phyloP scores from a whole-genome alignment of 2,329 filamentous ascomycete genomes.

The Incumbomyces delicatus region DNA sequence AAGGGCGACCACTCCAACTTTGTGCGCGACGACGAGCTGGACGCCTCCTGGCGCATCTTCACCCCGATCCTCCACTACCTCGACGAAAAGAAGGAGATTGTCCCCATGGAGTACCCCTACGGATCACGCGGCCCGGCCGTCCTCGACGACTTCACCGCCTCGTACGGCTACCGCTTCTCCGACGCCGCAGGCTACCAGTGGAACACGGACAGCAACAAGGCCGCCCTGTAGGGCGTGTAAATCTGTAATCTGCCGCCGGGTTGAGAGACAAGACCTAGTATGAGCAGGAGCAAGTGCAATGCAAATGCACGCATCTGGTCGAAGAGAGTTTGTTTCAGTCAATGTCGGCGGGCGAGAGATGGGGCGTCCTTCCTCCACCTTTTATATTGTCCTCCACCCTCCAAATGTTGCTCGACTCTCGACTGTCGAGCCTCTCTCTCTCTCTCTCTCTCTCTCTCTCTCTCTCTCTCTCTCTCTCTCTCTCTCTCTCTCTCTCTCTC shows the following conservation, averaged over 20 bases:
- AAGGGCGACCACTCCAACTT: conserved; percentile 99
- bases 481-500: no score
- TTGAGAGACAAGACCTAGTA: not conserved
- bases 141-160: conserved; percentile 93
- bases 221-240: conserved; percentile 1
- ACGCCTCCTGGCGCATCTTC: conserved; percentile 98
- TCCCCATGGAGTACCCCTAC: conserved; percentile 99
- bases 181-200: conserved; percentile 94
- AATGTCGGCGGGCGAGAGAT: no score
- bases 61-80: conserved; percentile 95
- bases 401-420: no score
- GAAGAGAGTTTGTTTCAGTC: no score
- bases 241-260: not conserved
- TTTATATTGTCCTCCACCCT: no score
- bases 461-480: no score
- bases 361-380: no score
- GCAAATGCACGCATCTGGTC: no score
- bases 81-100: conserved; percentile 98
- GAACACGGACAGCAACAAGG: conserved; percentile 51
- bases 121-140: conserved; percentile 94
- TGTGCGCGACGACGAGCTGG: conserved; percentile 89
- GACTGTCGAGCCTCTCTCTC: no score
- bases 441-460: no score
- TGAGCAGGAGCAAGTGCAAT: no score
- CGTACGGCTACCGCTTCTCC: conserved; percentile 98